phyloP scores from a whole-genome alignment of 441 rosid species.

The Daphne laureola region DNA sequence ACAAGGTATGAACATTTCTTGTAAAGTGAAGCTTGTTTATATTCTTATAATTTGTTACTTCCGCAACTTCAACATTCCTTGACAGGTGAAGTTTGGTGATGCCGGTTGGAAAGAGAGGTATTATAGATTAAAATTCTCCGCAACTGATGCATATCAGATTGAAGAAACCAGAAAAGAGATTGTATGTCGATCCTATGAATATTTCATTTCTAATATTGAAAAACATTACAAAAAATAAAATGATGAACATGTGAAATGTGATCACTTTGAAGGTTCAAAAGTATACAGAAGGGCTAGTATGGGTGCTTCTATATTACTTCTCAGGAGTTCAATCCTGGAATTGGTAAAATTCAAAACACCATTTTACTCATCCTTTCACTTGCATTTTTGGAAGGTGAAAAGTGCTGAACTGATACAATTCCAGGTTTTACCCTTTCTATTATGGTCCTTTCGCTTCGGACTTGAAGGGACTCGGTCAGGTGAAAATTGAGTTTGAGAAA shows the following conservation, averaged over 20 bases:
- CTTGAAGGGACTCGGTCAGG: slow-evolving; percentile 15
- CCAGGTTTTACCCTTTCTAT: slow-evolving; percentile 21
- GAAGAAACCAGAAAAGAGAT: slow-evolving; percentile 16
- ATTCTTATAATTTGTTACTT: background rate
- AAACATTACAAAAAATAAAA: background rate
- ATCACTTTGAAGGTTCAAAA: slow-evolving; percentile 13
- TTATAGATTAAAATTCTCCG: slow-evolving; percentile 17
- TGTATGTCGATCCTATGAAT: slow-evolving; percentile 4
- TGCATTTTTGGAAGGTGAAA: background rate
- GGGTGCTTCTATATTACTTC: slow-evolving; percentile 21
- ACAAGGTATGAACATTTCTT: slow-evolving; percentile 5
- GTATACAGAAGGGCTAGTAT: slow-evolving; percentile 20
- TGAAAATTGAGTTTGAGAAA: slow-evolving; percentile 12
- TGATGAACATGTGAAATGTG: no score
- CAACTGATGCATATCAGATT: background rate
- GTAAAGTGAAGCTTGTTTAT: background rate
- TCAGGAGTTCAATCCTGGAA: slow-evolving; percentile 21
- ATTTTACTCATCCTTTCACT: no score
- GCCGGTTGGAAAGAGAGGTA: slow-evolving; percentile 21
- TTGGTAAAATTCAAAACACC: slow-evolving; percentile 10
- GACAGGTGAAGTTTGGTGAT: slow-evolving; percentile 16
- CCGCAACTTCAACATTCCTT: background rate
- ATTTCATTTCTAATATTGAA: no score
- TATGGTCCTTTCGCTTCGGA: slow-evolving; percentile 22
- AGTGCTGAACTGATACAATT: background rate